These are phyloP conservation scores for Allantophomopsis lycopodina DNA, from an alignment of 2,329 filamentous ascomycete genomes.

Conservation along the genomic window DNA sequence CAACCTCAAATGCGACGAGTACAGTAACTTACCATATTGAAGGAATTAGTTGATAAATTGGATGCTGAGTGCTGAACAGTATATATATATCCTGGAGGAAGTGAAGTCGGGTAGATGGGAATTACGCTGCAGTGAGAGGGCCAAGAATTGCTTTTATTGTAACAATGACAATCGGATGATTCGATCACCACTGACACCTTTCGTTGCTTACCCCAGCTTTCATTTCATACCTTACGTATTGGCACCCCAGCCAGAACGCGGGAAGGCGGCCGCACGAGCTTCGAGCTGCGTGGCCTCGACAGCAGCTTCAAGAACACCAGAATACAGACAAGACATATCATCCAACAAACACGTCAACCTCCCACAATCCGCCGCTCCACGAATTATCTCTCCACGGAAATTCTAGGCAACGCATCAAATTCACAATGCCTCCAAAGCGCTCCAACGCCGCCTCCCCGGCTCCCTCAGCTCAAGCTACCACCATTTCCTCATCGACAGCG, in stretches of 20 bases:
- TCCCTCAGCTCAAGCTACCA: constrained; percentile 5
- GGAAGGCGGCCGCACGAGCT: constrained; percentile 2
- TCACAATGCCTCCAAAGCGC: constrained; percentile 37
- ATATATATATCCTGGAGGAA: no score
- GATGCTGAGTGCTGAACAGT: no score
- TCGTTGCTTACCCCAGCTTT: no score
- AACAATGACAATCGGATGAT: no score
- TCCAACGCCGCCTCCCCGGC: constrained; percentile 18
- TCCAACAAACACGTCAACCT: background rate
- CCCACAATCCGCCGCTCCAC: constrained; percentile 4
- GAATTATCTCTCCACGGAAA: constrained; percentile 3
- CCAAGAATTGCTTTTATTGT: no score
- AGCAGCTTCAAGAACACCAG: constrained; percentile 4
- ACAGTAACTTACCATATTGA: no score
- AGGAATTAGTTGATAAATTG: no score
- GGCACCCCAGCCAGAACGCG: no score
- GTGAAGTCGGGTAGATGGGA: no score
- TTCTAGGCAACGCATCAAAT: constrained; percentile 1
- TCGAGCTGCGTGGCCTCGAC: constrained; percentile 15
- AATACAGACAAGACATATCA: background rate
- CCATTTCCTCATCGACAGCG: constrained; percentile 9
- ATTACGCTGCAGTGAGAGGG: no score
- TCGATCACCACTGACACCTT: no score
- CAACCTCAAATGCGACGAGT: no score
- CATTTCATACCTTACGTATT: background rate